Evolutionary conservation across 1,284 basidiomycete species (phyloP).

Genomic region (Heterobasidion annosum): DNA sequence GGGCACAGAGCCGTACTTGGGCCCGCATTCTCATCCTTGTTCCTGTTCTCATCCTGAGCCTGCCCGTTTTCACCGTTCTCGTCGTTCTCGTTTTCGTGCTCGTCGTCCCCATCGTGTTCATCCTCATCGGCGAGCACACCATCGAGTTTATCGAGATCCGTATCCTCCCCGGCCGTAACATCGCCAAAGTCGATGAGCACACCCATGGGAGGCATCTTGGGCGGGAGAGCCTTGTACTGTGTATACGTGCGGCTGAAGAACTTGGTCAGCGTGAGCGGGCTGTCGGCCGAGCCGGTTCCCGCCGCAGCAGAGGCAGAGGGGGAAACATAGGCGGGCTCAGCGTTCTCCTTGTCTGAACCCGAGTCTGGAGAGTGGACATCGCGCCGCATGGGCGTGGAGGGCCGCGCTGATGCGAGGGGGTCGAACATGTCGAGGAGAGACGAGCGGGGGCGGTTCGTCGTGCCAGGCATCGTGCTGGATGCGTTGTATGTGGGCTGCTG

Average conservation of each 20-base stretch:
- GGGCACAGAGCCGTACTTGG: neutral
- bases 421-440: slow-evolving; percentile 52
- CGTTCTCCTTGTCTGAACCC: slow-evolving; percentile 50
- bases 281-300: slow-evolving; percentile 5
- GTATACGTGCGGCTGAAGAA: slow-evolving; percentile 40
- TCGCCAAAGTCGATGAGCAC: slow-evolving; percentile 56
- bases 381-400: slow-evolving; percentile 13
- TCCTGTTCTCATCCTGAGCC: neutral
- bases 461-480: neutral
- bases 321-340: slow-evolving; percentile 16
- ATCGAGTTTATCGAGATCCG: slow-evolving; percentile 5
- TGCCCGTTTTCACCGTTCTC: neutral
- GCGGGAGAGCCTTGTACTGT: slow-evolving; percentile 15
- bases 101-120: neutral
- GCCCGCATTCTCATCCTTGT: neutral
- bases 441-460: slow-evolving; percentile 24
- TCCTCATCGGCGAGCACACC: neutral
- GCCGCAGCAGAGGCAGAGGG: too few species aligned
- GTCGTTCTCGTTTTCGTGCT: neutral
- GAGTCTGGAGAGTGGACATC: slow-evolving; percentile 22
- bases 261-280: slow-evolving; percentile 30
- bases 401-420: slow-evolving; percentile 27
- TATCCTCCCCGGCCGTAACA: slow-evolving; percentile 23
- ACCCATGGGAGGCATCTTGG: slow-evolving; percentile 32
- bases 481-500: too few species aligned